phyloP scores from a whole-genome alignment of 768 basidiomycete genomes.

The Tremella mesenterica region DNA sequence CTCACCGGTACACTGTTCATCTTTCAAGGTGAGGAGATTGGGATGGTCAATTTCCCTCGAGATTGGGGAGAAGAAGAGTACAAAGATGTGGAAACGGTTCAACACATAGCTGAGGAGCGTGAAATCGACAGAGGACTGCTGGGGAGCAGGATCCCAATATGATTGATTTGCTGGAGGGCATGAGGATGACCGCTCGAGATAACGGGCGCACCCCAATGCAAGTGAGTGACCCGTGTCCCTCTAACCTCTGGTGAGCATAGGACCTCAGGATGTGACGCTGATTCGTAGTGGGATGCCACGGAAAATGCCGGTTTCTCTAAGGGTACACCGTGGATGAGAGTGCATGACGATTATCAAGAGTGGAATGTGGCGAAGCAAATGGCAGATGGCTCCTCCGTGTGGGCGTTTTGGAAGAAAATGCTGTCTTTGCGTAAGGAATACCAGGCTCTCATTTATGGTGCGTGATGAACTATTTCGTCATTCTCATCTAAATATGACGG shows the following conservation, averaged over 20 bases:
- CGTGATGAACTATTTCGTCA: neutral
- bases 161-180: conserved; percentile 54
- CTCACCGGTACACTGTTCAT: conserved; percentile 62
- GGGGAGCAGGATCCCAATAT: conserved; percentile 51
- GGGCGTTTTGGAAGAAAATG: conserved; percentile 56
- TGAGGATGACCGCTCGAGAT: conserved; percentile 61
- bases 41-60: conserved; percentile 48
- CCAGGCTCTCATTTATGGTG: conserved; percentile 22
- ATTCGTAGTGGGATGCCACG: conserved; percentile 51
- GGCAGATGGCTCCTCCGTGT: conserved; percentile 52
- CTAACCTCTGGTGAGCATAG: neutral
- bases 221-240: conserved; percentile 7
- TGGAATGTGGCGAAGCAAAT: conserved; percentile 52
- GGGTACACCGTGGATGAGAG: conserved; percentile 61
- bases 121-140: conserved; percentile 10
- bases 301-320: conserved; percentile 58
- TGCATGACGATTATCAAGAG: conserved; percentile 56
- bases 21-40: conserved; percentile 67
- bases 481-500: neutral
- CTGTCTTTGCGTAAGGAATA: conserved; percentile 53
- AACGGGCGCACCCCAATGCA: conserved; percentile 51
- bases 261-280: too few relatives aligned
- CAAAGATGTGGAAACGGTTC: conserved; percentile 52
- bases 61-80: conserved; percentile 64
- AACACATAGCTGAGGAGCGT: conserved; percentile 11